Conservation (phyloP, 148 eudicot genomes). For the Chenopodium album region DNA sequence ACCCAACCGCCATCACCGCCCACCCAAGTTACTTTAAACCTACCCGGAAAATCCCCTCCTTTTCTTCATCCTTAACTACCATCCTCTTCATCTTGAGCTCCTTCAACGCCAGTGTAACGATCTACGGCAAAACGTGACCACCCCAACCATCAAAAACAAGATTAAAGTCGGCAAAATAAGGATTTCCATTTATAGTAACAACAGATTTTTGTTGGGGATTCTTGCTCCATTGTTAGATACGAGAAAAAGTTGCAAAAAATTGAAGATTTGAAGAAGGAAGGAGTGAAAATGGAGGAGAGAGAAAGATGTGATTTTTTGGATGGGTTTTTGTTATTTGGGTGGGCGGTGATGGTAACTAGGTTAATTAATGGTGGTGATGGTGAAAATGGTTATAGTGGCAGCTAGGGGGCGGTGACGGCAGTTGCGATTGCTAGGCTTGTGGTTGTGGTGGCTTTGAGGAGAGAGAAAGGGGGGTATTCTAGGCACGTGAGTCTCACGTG, state of each 20-base stretch:
- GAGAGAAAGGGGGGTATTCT: no score
- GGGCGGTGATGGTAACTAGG: no score
- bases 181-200: conserved; percentile 41
- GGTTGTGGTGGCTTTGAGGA: no score
- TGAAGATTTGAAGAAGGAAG: not conserved
- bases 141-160: conserved; percentile 46
- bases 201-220: not conserved
- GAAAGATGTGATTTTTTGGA: not conserved
- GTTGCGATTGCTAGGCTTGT: no score
- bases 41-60: no score
- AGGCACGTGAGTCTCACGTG: no score
- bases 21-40: no score
- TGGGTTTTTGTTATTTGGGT: no score
- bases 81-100: conserved; percentile 42
- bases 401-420: no score
- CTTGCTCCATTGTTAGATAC: conserved; percentile 14
- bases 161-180: conserved; percentile 38
- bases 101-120: conserved; percentile 22
- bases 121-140: conserved; percentile 36
- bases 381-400: no score
- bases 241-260: not conserved
- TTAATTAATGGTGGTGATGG: no score
- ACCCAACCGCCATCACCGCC: no score
- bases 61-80: conserved; percentile 35
- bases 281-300: conserved; percentile 4